Conservation (phyloP, 75 land plant species). For the Azolla pinnata region DNA sequence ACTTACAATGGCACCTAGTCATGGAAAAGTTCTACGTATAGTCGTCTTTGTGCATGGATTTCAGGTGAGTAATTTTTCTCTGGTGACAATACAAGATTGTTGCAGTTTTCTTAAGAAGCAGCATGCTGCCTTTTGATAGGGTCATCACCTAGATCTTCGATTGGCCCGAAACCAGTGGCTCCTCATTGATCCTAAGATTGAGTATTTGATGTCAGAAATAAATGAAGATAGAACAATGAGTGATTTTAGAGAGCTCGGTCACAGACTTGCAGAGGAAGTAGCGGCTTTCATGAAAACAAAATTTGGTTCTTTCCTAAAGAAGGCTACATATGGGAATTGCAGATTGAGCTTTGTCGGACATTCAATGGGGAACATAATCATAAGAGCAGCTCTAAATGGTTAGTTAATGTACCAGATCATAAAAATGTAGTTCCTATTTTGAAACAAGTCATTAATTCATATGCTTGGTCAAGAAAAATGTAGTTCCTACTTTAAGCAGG, state of each 20-base stretch:
- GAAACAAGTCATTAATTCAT: too few species aligned
- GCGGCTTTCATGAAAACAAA: conserved; percentile 48
- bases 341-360: conserved; percentile 88
- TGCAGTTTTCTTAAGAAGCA: not conserved
- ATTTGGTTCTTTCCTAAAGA: conserved; percentile 47
- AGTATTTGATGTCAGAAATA: conserved; percentile 66
- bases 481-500: not conserved
- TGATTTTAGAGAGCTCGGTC: conserved; percentile 77
- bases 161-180: conserved; percentile 87
- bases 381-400: conserved; percentile 75
- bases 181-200: conserved; percentile 64
- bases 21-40: conserved; percentile 36
- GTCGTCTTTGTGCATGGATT: conserved; percentile 91
- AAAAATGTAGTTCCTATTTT: too few species aligned
- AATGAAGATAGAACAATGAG: conserved; percentile 79
- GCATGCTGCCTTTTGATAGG: conserved; percentile 34
- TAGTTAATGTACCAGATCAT: not conserved
- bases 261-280: conserved; percentile 71
- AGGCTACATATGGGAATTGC: conserved; percentile 38
- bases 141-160: conserved; percentile 85
- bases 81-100: not conserved
- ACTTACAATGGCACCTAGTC: too few species aligned
- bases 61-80: conserved; percentile 33
- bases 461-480: too few species aligned
- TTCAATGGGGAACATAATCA: conserved; percentile 81